A percentile compares a stretch with the other conserved stretches of the same genome.
phyloP scores from a whole-genome alignment of 2,329 filamentous ascomycete species.

The Emmonsiellopsis sp. region DNA sequence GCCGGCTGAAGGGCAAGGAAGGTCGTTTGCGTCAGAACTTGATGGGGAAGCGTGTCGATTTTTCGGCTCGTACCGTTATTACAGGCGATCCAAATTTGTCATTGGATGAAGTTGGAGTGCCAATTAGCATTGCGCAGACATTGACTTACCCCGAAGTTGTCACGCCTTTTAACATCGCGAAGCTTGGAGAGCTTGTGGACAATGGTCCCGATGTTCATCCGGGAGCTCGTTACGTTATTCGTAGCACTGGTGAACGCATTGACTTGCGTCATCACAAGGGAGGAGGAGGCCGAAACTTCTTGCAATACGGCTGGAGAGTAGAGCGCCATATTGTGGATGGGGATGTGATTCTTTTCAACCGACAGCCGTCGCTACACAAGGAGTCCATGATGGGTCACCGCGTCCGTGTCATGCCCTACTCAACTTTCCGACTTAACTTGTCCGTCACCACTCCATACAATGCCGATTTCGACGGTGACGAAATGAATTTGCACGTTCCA shows the following conservation, averaged over 20 bases:
- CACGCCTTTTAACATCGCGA: constrained; percentile 94
- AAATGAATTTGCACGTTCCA: constrained; percentile 99
- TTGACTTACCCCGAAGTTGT: constrained; percentile 96
- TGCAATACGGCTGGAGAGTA: constrained; percentile 98
- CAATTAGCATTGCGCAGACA: constrained; percentile 82
- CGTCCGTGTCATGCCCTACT: constrained; percentile 97
- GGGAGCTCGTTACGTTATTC: constrained; percentile 92
- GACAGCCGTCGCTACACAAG: constrained; percentile 97
- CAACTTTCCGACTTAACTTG: constrained; percentile 93
- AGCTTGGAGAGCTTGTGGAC: constrained; percentile 77
- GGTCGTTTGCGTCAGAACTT: constrained; percentile 94
- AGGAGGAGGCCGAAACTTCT: constrained; percentile 64
- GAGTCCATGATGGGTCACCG: constrained; percentile 99
- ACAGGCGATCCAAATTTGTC: constrained; percentile 96
- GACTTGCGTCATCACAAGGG: constrained; percentile 90
- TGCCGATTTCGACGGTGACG: constrained; percentile 98
- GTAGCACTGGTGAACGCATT: constrained; percentile 86
- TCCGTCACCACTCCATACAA: constrained; percentile 99
- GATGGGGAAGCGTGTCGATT: constrained; percentile 99
- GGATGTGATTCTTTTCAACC: constrained; percentile 99
- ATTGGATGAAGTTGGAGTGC: constrained; percentile 93
- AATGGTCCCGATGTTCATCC: constrained; percentile 94
- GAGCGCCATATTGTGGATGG: constrained; percentile 93
- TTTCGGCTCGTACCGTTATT: constrained; percentile 98
- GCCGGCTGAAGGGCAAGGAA: constrained; percentile 97